A percentile compares a stretch with the other conserved stretches of the same genome.
Conservation (phyloP, 805 yeast genomes). For the Clavispora fructus region DNA sequence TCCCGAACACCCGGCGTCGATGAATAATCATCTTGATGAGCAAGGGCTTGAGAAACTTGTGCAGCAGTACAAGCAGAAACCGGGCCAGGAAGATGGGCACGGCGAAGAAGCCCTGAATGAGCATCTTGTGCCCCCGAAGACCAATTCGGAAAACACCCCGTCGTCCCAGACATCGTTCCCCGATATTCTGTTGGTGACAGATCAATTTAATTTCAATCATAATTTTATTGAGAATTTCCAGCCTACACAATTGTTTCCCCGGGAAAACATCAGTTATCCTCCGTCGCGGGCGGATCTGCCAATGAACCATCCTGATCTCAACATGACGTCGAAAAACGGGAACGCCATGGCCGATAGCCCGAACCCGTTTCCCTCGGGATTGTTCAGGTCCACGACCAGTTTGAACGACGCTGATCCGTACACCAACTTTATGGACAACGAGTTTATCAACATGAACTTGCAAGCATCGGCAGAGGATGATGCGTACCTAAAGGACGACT, state of each 20-base stretch:
- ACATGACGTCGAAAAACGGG: conserved; percentile 1
- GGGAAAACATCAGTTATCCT: conserved; percentile 28
- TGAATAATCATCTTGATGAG: neutral
- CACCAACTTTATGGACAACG: conserved; percentile 37
- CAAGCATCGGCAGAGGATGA: conserved; percentile 19
- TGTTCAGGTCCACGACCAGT: conserved; percentile 5
- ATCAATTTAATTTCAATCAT: conserved; percentile 42
- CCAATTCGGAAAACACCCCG: conserved; percentile 27
- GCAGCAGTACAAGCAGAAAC: conserved; percentile 24
- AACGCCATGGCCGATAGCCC: conserved; percentile 4
- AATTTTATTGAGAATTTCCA: conserved; percentile 48
- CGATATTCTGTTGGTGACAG: conserved; percentile 52
- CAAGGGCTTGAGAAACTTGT: conserved; percentile 17
- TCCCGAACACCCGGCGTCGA: neutral
- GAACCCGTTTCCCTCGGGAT: conserved; percentile 1
- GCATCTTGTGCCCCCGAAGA: neutral
- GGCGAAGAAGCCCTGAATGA: neutral
- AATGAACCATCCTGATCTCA: neutral
- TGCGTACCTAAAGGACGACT: conserved; percentile 13
- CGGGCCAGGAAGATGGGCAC: conserved; percentile 2
- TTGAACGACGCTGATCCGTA: conserved; percentile 8
- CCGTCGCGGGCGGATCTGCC: conserved; percentile 37
- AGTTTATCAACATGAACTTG: conserved; percentile 39
- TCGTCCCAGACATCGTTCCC: conserved; percentile 39
- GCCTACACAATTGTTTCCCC: conserved; percentile 54